Evolutionary conservation across 2,329 filamentous ascomycete genomes (phyloP), one percentile per base, ranked within the genome.

Genomic region (Aspergillus texensis): DNA sequence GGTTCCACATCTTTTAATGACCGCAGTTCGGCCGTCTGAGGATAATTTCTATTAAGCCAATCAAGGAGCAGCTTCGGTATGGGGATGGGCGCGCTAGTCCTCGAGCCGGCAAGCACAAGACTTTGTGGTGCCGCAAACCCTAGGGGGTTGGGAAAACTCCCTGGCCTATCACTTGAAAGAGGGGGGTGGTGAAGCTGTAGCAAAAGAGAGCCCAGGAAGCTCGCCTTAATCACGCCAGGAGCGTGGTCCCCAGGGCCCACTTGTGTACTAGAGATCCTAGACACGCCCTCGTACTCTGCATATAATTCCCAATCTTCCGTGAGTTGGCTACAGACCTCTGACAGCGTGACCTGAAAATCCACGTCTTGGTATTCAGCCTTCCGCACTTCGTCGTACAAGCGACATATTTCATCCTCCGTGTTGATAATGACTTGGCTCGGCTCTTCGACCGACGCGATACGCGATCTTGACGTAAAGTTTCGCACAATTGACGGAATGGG

Each of bases 11-110:
- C 83, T 65, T 86, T 81, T 28, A 97, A 84, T 4, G 88, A 83
- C 43, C 87, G 82, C 28, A 91, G 81, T 71, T 94, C 90, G 58
- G 87, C 84, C 2, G 85, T 91, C 30, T 90, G 85, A 66, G 91
- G 88, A 73, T 97, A 92, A 72, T 92, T 86, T 19, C 84, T 83
- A 60, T 91, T 85, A 67, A 96, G 83, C 94, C 94, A 98, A 70
- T 91, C 86, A 65, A 97, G 88, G 16, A 98, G 81, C 19, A 93
- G 85, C 72, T 90, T 89, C 1, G 94, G 92, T 21, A 96, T 81
- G 0, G 91, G 73, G 8, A 71, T 70, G 26, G 72, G 71, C 21
- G 68, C 64, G n/a, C 72, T 70, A 1, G 70, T 65, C 55, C 72
- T 67, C 19, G 70, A 65, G 36, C 72, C 65, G 11, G 71, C 68